Evolutionary conservation across 164 flowering plant species (phyloP).

Genomic region (Warburgia ugandensis): DNA sequence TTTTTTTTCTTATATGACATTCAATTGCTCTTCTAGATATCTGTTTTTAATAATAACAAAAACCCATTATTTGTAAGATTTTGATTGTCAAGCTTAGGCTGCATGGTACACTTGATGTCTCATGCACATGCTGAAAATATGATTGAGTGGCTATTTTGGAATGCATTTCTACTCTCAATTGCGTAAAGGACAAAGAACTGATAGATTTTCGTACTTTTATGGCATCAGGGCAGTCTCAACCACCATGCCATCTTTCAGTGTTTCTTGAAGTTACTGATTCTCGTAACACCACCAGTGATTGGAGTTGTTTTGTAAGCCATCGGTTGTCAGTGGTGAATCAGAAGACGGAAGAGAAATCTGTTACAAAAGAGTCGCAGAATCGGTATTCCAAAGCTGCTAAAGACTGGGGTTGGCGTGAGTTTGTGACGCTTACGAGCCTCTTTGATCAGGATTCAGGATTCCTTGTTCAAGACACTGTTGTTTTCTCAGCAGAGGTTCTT

Average conservation of each 20-base stretch:
- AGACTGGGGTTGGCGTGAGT: constrained; percentile 99
- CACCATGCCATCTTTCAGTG: constrained; percentile 98
- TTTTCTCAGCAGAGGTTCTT: constrained; percentile 96
- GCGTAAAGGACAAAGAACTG: too few relatives aligned
- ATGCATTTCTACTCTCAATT: too few relatives aligned
- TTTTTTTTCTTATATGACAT: too few relatives aligned
- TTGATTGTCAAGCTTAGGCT: too few relatives aligned
- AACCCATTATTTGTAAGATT: too few relatives aligned
- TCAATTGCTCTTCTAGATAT: too few relatives aligned
- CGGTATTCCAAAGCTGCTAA: constrained; percentile 97
- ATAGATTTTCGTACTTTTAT: constrained; percentile 1
- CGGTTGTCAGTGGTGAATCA: constrained; percentile 95
- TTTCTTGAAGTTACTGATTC: constrained; percentile 98
- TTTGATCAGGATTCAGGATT: constrained; percentile 98
- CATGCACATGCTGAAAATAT: too few relatives aligned
- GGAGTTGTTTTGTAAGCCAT: constrained; percentile 99
- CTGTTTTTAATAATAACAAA: too few relatives aligned
- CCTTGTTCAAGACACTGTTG: constrained; percentile 83
- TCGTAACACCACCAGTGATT: constrained; percentile 73
- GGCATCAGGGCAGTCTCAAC: constrained; percentile 97
- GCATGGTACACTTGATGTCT: too few relatives aligned
- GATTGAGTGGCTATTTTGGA: too few relatives aligned
- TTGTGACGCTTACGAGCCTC: constrained; percentile 91
- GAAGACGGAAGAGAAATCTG: constrained; percentile 87
- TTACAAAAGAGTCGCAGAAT: constrained; percentile 89